Evolutionary conservation across 169 alveolate genomes (phyloP), one percentile per base, ranked within the genome.

Genomic region (Babesia ovis): DNA sequence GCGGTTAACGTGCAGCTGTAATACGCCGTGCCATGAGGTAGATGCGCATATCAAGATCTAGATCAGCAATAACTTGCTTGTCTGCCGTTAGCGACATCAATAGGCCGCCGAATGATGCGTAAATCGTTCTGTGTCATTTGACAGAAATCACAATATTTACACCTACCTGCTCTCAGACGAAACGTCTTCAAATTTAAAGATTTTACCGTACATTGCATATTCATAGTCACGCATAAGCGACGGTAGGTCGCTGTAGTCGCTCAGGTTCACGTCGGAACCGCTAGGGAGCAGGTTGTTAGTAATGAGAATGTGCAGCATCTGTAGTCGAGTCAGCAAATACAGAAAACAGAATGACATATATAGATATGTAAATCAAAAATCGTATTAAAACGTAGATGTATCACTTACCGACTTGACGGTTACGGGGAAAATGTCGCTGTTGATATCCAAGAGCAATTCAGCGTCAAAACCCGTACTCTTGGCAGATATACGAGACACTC

Each of bases 381-480:
- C 16, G 20, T 18, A 23, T n/a, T 20, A 18, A 51, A 29, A 54
- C 23, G 53, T 23, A 27, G 27, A 16, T 11, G 27, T 2, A 35
- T 35, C 14, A 64, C 77, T 55, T 55, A 90, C 95, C 84, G 91
- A 84, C 45, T 91, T 91, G 53, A 88, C 94, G 53, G 76, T 77
- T 5, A 94, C 96, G 31, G 94, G 96, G 61, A 92, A 90, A 34
- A 94, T 83, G 58, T 93, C 95, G 31, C 94, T 85, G 76, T 94
- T 92, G 39, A 93, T 88, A 70, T 94, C 97, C 46, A 94, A 85
- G 20, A 92, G 87, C 48, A 94, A 67, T 50, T 94, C 97, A 16
- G 97, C 97, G 72, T 94, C 97, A 66, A 92, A 94, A 35, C 96
- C 97, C 22, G 95, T 91, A 67, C 97, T 93, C 85, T 90, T 93